Evolutionary conservation across 768 basidiomycete genomes (phyloP).

Genomic region (Mycena latifolia): DNA sequence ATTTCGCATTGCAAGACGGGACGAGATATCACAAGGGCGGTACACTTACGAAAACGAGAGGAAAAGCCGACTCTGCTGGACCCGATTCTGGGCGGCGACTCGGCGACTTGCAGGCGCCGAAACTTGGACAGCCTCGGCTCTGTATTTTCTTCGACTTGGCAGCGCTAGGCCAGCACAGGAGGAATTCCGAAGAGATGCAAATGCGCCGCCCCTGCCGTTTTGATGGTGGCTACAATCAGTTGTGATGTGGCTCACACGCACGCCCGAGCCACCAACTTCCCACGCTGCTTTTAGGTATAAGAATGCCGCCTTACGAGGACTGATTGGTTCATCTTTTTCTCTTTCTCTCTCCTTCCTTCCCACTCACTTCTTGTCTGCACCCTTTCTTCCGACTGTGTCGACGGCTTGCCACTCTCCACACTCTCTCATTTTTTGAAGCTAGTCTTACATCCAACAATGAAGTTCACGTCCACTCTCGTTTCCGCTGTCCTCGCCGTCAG

Average conservation of each 20-base stretch:
- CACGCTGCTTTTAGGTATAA: neutral
- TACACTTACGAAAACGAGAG: no score
- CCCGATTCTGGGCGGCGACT: no score
- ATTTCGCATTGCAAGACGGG: no score
- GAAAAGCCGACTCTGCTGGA: no score
- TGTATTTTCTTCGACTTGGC: no score
- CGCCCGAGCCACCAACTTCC: neutral
- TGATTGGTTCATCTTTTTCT: neutral
- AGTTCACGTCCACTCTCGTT: slow-evolving; percentile 44
- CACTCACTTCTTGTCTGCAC: slow-evolving; percentile 1
- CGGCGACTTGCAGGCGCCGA: no score
- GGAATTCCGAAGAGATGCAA: neutral
- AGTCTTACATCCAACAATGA: slow-evolving; percentile 41
- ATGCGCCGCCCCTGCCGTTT: neutral
- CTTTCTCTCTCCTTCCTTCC: neutral
- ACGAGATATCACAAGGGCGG: no score
- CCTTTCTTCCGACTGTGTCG: slow-evolving; percentile 12
- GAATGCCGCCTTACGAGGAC: neutral
- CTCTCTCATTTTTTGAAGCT: slow-evolving; percentile 23
- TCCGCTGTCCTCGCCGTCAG: slow-evolving; percentile 48
- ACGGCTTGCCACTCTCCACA: slow-evolving; percentile 11
- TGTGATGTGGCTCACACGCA: neutral
- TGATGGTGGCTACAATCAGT: neutral
- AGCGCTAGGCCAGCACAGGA: no score
- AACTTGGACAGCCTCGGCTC: no score